Conservation (phyloP, 83 land plant genomes). For the Diphasiastrum complanatum region DNA sequence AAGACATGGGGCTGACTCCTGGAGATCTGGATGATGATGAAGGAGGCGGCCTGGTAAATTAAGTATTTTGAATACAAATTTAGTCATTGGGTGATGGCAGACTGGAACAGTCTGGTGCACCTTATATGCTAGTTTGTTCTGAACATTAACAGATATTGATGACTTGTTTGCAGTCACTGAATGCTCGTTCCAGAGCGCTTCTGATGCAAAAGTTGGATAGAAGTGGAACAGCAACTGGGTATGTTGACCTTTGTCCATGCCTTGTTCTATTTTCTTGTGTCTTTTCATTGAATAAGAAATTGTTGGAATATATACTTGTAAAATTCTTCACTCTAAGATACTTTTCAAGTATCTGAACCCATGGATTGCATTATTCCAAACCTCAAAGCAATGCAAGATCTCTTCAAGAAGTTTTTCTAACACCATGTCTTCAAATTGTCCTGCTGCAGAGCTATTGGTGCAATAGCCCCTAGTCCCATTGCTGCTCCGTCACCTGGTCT, state of each 20-base stretch:
- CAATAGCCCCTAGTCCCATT: conserved; percentile 4
- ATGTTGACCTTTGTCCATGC: too few relatives aligned
- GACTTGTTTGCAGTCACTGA: conserved; percentile 54
- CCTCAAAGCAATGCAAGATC: too few relatives aligned
- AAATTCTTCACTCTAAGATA: too few relatives aligned
- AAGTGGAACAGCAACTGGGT: conserved; percentile 81
- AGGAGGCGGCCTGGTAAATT: conserved; percentile 93
- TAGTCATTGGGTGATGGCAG: too few relatives aligned
- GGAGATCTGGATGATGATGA: conserved; percentile 98
- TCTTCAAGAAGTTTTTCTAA: too few relatives aligned
- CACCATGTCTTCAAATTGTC: conserved; percentile 1
- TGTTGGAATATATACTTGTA: too few relatives aligned
- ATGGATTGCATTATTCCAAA: too few relatives aligned
- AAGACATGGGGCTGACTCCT: conserved; percentile 65
- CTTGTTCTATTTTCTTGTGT: conserved; percentile 2
- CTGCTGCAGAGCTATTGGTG: conserved; percentile 11
- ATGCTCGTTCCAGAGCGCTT: conserved; percentile 96
- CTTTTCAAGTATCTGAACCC: too few relatives aligned
- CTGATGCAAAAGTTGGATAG: conserved; percentile 95
- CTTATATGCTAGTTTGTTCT: background rate
- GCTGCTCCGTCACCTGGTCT: conserved; percentile 15
- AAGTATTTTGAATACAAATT: too few relatives aligned
- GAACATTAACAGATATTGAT: background rate
- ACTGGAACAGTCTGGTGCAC: background rate
- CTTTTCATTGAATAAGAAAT: too few relatives aligned